These are phyloP conservation scores for Umbelopsis sp. DNA, from an alignment of 371 early-diverging fungal genomes.

Conservation along the genomic window DNA sequence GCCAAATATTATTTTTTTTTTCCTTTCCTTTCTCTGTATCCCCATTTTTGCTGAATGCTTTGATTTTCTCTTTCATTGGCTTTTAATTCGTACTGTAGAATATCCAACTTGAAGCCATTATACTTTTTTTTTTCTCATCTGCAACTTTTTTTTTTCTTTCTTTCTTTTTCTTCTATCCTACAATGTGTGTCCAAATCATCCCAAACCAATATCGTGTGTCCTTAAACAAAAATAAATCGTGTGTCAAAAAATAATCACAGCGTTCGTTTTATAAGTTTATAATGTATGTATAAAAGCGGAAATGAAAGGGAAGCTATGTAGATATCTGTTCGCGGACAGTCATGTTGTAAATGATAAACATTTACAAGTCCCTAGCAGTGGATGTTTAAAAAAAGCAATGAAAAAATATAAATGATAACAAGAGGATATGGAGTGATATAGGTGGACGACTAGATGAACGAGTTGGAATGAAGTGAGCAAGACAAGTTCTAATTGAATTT, in stretches of 20 bases:
- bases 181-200: constrained; percentile 17
- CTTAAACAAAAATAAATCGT: constrained; percentile 14
- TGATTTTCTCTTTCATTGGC: constrained; percentile 3
- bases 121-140: not conserved
- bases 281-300: not conserved
- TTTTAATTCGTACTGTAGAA: constrained; percentile 16
- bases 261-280: not conserved
- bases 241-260: constrained; percentile 13
- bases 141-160: constrained; percentile 3
- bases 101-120: not conserved
- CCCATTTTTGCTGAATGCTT: not conserved
- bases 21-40: not conserved
- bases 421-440: no score
- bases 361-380: no score
- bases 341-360: no score
- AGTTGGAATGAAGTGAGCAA: no score
- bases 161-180: not conserved
- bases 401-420: no score
- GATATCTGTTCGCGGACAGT: no score
- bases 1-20: constrained; percentile 7
- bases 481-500: no score
- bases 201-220: constrained; percentile 7
- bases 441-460: no score
- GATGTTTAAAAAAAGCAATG: no score
- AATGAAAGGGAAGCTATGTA: no score